These are phyloP conservation scores for Magnolia changhungtana DNA, from an alignment of 164 flowering plant genomes.

Conservation along the genomic window DNA sequence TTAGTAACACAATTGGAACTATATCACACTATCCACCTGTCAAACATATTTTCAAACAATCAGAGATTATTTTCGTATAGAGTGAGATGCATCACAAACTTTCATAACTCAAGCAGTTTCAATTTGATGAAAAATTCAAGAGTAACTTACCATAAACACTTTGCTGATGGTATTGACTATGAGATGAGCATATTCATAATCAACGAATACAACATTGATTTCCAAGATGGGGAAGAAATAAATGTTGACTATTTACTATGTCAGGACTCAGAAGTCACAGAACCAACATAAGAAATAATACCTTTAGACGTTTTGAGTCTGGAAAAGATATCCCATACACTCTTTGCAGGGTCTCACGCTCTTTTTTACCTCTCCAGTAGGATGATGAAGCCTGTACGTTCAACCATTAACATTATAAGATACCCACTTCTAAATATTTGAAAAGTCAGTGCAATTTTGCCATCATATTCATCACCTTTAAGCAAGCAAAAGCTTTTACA, in stretches of 20 bases:
- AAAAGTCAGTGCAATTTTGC: neutral
- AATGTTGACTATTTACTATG: neutral
- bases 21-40: neutral
- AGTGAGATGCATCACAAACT: neutral
- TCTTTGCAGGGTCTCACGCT: constrained; percentile 92
- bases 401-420: neutral
- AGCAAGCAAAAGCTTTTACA: constrained; percentile 85
- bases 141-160: neutral
- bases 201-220: no score
- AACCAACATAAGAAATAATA: constrained; percentile 13
- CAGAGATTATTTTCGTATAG: neutral
- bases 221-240: neutral
- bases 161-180: no score
- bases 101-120: constrained; percentile 5
- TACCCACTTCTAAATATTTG: neutral
- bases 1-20: neutral
- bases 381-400: constrained; percentile 88
- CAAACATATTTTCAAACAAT: neutral
- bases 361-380: constrained; percentile 89
- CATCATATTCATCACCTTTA: constrained; percentile 53
- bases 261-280: neutral
- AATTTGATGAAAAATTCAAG: constrained; percentile 1
- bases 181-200: no score
- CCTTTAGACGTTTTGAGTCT: constrained; percentile 81
- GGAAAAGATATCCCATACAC: constrained; percentile 98